Evolutionary conservation across 495 filamentous ascomycete species (phyloP), one percentile per base, ranked within the genome.

Genomic region (Melanomma pulvis-pyrius): DNA sequence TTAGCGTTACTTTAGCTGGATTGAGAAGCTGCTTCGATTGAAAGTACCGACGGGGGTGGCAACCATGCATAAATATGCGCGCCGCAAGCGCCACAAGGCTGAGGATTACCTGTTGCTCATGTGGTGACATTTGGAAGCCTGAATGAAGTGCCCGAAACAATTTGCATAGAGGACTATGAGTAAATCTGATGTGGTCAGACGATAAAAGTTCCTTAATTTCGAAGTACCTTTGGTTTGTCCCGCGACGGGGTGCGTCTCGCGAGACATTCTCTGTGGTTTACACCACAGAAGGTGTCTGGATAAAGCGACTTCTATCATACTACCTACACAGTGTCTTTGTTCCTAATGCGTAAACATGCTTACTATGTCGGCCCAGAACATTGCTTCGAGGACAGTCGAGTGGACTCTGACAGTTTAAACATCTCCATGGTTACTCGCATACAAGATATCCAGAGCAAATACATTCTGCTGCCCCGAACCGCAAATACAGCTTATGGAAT

Each of bases 21-120:
- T 51, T 51, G 34, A 46, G 59, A 61, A 52, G 46, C 59, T 39
- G 57, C 57, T 48, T 60, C 49, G 59, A 61, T 61, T 39, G 46
- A 21, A 52, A 61, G 59, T 61, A 61, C 59, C 59, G 47, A 61
- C 59, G n/a, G 36, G 59, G 59, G 59, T 61, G 59, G 59, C 59
- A 61, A 61, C 52, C 28, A 51, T 6, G 58, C 58, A 61, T 61
- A 41, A 61, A 61, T 51, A 49, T 61, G 58, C 58, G 41, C 58
- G 44, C 58, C 58, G 50, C 29, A 61, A 50, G 49, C 46, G 58
- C 58, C 46, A 61, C 56, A 50, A 50, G 58, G 44, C 39, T 50
- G 44, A 26, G 25, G 44, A 61, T 46, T 15, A 59, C 55, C 46
- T 59, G 19, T 36, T 11, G 46, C 34, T 59, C 17, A 44, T 19